These are phyloP conservation scores for Coemansia sp. DNA, from an alignment of 192 early-diverging fungal genomes.

Conservation along the genomic window DNA sequence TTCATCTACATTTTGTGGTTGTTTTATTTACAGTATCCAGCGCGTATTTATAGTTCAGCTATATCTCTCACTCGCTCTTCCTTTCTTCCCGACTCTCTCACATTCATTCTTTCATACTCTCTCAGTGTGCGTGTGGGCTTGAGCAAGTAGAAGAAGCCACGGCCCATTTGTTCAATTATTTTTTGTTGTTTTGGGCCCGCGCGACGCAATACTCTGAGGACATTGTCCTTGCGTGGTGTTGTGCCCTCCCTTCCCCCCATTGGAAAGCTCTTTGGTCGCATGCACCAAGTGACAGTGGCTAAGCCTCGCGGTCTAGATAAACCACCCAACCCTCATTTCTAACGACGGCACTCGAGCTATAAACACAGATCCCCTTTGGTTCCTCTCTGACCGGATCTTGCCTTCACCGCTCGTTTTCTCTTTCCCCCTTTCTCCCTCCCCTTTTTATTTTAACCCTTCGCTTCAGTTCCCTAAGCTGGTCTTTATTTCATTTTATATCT, in stretches of 20 bases:
- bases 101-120: slow-evolving; percentile 11
- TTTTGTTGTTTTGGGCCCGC: slow-evolving; percentile 2
- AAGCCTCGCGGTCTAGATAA: slow-evolving; percentile 6
- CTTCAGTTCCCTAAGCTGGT: slow-evolving; percentile 31
- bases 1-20: slow-evolving; percentile 13
- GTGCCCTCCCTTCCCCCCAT: neutral
- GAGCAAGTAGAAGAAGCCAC: slow-evolving; percentile 24
- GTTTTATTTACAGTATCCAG: slow-evolving; percentile 13
- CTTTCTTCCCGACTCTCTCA: slow-evolving; percentile 10
- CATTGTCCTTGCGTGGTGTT: slow-evolving; percentile 9
- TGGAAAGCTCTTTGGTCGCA: neutral
- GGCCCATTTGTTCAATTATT: slow-evolving; percentile 1
- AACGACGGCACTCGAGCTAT: slow-evolving; percentile 8
- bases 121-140: slow-evolving; percentile 13
- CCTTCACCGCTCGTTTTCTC: slow-evolving; percentile 1
- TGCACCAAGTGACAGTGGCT: neutral
- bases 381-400: slow-evolving; percentile 4
- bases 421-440: slow-evolving; percentile 12
- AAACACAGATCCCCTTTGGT: slow-evolving; percentile 14
- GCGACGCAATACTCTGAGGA: slow-evolving; percentile 6
- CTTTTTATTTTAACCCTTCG: slow-evolving; percentile 10
- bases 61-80: slow-evolving; percentile 13
- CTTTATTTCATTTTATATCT: slow-evolving; percentile 13
- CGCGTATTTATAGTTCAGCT: slow-evolving; percentile 16
- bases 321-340: slow-evolving; percentile 13